Percentiles rank a stretch among this genome's conserved stretches.
phyloP scores from a whole-genome alignment of 2,329 filamentous ascomycete genomes.

The Claviceps quebecensis region DNA sequence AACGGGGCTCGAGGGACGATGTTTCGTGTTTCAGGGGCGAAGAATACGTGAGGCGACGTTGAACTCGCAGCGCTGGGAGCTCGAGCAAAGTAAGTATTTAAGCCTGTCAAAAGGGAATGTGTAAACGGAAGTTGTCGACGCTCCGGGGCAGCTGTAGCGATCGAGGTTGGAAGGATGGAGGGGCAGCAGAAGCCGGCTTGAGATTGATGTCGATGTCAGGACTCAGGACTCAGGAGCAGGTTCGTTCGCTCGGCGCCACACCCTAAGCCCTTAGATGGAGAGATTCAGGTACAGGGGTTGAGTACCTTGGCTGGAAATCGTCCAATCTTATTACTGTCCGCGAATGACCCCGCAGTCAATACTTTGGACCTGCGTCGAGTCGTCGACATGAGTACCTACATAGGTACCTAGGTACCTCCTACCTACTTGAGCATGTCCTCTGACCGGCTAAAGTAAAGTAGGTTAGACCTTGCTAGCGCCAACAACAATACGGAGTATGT shows the following conservation, averaged over 20 bases:
- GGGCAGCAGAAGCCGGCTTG: neutral
- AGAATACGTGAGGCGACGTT: neutral
- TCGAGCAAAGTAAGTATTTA: neutral
- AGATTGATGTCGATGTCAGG: slow-evolving; percentile 1
- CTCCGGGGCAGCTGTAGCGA: neutral
- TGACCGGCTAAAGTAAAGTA: neutral
- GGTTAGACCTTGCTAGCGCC: neutral
- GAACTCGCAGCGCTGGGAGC: neutral
- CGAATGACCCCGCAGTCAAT: neutral
- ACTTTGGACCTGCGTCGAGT: neutral
- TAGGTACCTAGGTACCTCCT: too few species aligned
- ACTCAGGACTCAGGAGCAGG: neutral
- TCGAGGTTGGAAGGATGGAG: neutral
- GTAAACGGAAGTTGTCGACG: neutral
- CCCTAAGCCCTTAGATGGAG: neutral
- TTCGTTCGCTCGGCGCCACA: neutral
- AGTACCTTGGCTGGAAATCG: neutral
- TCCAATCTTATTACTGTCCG: neutral
- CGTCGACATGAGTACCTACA: too few species aligned
- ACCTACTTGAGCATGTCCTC: too few species aligned
- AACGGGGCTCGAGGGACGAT: neutral
- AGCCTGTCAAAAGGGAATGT: neutral
- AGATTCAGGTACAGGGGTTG: slow-evolving; percentile 1
- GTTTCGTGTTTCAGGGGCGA: neutral
- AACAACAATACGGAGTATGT: neutral